phyloP scores from a whole-genome alignment of 768 basidiomycete species.

The Xanthoconium purpureum region DNA sequence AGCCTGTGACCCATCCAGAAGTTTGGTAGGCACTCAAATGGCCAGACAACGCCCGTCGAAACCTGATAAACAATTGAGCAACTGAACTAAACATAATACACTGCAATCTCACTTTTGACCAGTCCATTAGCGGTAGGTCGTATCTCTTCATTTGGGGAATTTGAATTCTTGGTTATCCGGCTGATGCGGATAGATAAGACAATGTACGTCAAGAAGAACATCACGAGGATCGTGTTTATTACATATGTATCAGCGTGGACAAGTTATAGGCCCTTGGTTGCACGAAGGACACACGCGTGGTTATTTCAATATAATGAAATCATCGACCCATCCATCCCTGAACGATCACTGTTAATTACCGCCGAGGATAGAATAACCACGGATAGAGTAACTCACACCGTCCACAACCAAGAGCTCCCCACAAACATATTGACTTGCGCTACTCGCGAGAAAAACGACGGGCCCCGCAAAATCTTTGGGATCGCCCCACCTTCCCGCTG shows the following conservation, averaged over 20 bases:
- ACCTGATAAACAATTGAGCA: background rate
- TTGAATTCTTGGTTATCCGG: background rate
- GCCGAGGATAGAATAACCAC: background rate
- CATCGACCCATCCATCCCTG: constrained; percentile 62
- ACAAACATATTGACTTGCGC: constrained; percentile 64
- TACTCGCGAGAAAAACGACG: constrained; percentile 61
- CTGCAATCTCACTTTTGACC: background rate
- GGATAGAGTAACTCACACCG: constrained; percentile 46
- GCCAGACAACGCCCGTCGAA: background rate
- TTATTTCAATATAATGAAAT: constrained; percentile 1
- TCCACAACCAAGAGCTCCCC: constrained; percentile 68
- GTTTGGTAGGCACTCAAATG: background rate
- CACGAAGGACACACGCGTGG: background rate
- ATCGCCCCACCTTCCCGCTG: constrained; percentile 63
- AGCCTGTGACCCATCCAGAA: background rate
- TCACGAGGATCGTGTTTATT: constrained; percentile 1
- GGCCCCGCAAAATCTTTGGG: constrained; percentile 68
- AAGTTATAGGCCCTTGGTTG: constrained; percentile 1
- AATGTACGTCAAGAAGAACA: constrained; percentile 16
- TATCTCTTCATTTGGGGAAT: constrained; percentile 7
- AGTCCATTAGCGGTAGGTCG: constrained; percentile 1
- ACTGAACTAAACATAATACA: background rate
- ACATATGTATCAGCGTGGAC: background rate
- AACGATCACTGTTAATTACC: constrained; percentile 4
- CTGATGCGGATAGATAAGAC: constrained; percentile 5